Percentiles rank a stretch among this genome's conserved stretches.
Evolutionary conservation across 2,329 filamentous ascomycete species (phyloP).

Genomic region (Nemania abortiva): DNA sequence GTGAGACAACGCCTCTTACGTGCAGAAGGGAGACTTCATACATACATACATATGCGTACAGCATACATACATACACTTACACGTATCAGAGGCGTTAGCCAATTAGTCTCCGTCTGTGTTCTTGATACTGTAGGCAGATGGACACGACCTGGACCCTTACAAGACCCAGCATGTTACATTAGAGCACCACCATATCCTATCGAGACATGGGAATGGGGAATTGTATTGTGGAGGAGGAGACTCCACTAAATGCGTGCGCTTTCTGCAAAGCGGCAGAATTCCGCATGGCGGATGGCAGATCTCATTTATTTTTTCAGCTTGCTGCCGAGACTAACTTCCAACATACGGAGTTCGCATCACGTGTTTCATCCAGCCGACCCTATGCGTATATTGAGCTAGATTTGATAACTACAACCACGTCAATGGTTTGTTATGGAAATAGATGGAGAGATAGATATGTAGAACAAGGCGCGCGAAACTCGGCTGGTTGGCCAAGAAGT

Average conservation of each 20-base stretch:
- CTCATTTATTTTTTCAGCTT: slow-evolving; percentile 1
- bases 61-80: background rate
- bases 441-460: background rate
- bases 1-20: slow-evolving; percentile 5
- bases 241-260: background rate
- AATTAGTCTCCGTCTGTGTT: background rate
- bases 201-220: background rate
- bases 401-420: background rate
- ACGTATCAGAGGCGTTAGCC: background rate
- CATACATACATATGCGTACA: background rate
- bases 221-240: background rate
- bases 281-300: background rate
- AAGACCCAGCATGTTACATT: slow-evolving; percentile 10
- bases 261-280: background rate
- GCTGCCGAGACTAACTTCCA: background rate
- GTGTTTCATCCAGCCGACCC: background rate
- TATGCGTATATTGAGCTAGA: background rate
- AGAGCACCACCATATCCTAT: background rate
- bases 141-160: slow-evolving; percentile 8
- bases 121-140: background rate
- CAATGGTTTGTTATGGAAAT: background rate
- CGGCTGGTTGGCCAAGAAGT: background rate
- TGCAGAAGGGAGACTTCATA: slow-evolving; percentile 2
- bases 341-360: background rate
- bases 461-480: background rate